phyloP scores from a whole-genome alignment of 2,329 filamentous ascomycete species.

The Aspergillus terreus region DNA sequence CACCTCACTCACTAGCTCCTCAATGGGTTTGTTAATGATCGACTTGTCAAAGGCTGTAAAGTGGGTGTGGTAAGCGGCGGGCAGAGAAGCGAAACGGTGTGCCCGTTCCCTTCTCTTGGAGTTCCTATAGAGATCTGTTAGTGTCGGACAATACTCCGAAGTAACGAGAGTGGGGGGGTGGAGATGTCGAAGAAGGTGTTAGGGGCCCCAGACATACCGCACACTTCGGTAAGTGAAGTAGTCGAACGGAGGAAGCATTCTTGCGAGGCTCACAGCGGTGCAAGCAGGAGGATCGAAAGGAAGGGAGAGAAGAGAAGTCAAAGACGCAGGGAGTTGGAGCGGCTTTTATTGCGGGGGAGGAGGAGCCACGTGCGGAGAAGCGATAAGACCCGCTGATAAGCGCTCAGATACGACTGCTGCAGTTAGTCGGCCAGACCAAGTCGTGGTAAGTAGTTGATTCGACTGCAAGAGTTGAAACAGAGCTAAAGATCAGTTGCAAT shows the following conservation, averaged over 20 bases:
- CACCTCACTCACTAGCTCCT: conserved; percentile 72
- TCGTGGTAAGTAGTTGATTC: no score
- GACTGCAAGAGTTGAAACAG: no score
- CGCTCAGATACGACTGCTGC: conserved; percentile 1
- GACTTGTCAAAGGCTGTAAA: conserved; percentile 63
- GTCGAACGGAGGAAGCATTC: conserved; percentile 54
- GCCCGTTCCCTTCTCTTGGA: conserved; percentile 75
- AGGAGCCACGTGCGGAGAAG: conserved; percentile 15
- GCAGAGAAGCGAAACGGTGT: conserved; percentile 64
- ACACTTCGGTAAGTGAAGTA: conserved; percentile 69
- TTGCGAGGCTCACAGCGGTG: conserved; percentile 4
- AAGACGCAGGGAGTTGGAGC: not conserved
- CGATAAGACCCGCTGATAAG: conserved; percentile 23
- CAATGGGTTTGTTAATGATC: conserved; percentile 70
- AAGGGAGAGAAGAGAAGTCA: conserved; percentile 1
- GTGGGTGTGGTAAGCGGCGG: conserved; percentile 60
- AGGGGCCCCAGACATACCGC: conserved; percentile 53
- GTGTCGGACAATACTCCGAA: no score
- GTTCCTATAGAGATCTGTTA: conserved; percentile 49
- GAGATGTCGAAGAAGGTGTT: not conserved
- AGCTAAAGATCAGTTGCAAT: no score
- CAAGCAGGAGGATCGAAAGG: not conserved
- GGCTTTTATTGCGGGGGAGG: conserved; percentile 21
- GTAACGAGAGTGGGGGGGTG: not conserved
- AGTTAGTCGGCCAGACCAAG: no score